Percentiles rank a stretch among this genome's conserved stretches.
These are phyloP conservation scores for Vicia sativa DNA, from an alignment of 306 rosid genomes.

Conservation along the genomic window DNA sequence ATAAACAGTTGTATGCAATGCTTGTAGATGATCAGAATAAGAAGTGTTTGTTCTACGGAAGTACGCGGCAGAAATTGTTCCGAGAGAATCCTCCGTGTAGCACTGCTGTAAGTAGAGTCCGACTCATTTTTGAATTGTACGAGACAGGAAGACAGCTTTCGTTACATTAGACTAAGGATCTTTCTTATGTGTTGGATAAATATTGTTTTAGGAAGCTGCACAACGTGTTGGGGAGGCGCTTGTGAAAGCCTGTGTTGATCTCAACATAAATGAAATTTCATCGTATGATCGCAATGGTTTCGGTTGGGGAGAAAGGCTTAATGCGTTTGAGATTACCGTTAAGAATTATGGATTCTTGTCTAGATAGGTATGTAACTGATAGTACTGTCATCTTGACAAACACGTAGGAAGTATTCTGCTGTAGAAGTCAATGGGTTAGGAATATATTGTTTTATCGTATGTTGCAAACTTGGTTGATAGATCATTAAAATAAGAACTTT, in stretches of 20 bases:
- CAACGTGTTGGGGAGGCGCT: conserved; percentile 77
- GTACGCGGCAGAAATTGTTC: conserved; percentile 74
- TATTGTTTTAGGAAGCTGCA: conserved; percentile 70
- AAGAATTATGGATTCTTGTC: conserved; percentile 71
- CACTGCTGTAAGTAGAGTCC: conserved; percentile 57
- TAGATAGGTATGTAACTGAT: conserved; percentile 42
- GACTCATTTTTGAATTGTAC: conserved; percentile 1
- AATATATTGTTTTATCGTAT: neutral
- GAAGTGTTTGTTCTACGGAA: conserved; percentile 81
- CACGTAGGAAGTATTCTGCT: neutral
- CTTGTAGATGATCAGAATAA: conserved; percentile 85
- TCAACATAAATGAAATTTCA: conserved; percentile 68
- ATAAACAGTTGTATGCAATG: conserved; percentile 84
- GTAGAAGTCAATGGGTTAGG: neutral
- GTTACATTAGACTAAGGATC: conserved; percentile 12
- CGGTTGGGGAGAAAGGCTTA: conserved; percentile 62
- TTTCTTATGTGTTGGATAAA: conserved; percentile 13
- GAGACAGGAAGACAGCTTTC: neutral
- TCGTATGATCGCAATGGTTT: conserved; percentile 79
- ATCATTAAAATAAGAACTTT: neutral
- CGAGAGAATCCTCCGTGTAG: conserved; percentile 53
- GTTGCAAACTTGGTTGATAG: conserved; percentile 4
- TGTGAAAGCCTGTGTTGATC: conserved; percentile 66
- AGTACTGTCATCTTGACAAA: conserved; percentile 1
- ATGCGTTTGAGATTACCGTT: conserved; percentile 74